Evolutionary conservation across 495 filamentous ascomycete species (phyloP).

Genomic region (Annulohypoxylon maeteangense): DNA sequence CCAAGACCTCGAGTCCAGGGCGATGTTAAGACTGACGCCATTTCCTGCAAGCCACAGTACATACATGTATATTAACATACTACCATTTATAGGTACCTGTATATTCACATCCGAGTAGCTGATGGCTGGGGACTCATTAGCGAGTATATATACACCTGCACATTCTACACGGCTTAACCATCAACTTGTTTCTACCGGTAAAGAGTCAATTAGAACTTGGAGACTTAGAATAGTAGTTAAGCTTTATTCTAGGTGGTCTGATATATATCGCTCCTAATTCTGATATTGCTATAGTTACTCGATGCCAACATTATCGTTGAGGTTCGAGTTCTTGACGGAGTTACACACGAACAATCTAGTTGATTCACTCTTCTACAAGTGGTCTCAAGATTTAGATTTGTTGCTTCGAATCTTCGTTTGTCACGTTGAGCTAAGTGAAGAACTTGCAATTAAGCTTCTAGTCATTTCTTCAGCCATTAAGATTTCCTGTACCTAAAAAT

Average conservation of each 20-base stretch:
- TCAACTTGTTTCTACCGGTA: too few relatives aligned
- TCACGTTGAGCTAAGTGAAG: background rate
- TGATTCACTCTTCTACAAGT: background rate
- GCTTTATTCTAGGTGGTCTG: too few relatives aligned
- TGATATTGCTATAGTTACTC: too few relatives aligned
- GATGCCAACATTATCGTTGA: too few relatives aligned
- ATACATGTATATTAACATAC: background rate
- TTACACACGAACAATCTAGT: background rate
- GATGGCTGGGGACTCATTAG: too few relatives aligned
- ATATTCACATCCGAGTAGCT: background rate
- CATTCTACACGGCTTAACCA: too few relatives aligned
- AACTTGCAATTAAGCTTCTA: background rate
- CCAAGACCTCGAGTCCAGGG: background rate
- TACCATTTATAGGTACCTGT: background rate
- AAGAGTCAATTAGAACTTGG: too few relatives aligned
- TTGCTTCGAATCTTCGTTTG: background rate
- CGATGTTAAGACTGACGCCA: background rate
- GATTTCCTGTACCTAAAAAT: background rate
- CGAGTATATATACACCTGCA: too few relatives aligned
- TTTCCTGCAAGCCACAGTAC: background rate
- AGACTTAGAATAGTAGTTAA: too few relatives aligned
- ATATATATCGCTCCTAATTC: too few relatives aligned
- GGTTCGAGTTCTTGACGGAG: background rate
- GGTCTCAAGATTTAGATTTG: background rate
- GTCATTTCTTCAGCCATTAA: background rate